phyloP scores from a whole-genome alignment of 768 basidiomycete species.

The Auricularia sp. region DNA sequence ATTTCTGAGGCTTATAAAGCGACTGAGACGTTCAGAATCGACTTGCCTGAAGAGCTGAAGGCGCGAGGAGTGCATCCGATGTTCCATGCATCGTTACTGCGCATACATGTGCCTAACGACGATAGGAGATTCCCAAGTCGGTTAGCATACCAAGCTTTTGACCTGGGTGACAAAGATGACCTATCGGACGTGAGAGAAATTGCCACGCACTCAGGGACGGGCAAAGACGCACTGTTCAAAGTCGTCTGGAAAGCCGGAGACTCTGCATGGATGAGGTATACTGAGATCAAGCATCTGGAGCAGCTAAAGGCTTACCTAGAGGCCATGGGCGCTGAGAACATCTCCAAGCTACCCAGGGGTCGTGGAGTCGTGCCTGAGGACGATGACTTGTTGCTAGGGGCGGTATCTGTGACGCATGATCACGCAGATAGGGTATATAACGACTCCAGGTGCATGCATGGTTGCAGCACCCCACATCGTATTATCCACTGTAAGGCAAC shows the following conservation, averaged over 20 bases:
- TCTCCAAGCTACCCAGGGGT: no score
- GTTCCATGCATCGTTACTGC: conserved; percentile 12
- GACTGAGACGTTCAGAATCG: conserved; percentile 5
- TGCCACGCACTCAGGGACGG: conserved; percentile 9
- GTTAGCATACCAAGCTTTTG: conserved; percentile 9
- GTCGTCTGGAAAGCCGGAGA: conserved; percentile 16
- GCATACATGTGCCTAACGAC: conserved; percentile 17
- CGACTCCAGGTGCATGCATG: no score
- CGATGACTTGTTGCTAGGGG: no score
- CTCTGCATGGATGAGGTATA: conserved; percentile 12
- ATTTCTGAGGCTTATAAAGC: conserved; percentile 6
- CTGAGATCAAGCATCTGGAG: conserved; percentile 7
- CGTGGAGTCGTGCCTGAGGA: no score
- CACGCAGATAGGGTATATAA: no score
- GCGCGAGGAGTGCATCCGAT: conserved; percentile 10
- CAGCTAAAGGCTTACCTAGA: conserved; percentile 13
- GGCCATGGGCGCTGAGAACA: no score
- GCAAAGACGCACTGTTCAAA: conserved; percentile 12
- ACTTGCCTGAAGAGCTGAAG: conserved; percentile 9
- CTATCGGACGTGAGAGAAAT: conserved; percentile 14
- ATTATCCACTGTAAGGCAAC: no score
- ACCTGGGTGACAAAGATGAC: conserved; percentile 6
- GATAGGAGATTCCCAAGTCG: conserved; percentile 17
- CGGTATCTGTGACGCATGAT: no score
- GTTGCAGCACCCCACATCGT: no score